These are phyloP conservation scores for Penicillium cosmopolitanum DNA, from an alignment of 495 filamentous ascomycete species.

Conservation along the genomic window DNA sequence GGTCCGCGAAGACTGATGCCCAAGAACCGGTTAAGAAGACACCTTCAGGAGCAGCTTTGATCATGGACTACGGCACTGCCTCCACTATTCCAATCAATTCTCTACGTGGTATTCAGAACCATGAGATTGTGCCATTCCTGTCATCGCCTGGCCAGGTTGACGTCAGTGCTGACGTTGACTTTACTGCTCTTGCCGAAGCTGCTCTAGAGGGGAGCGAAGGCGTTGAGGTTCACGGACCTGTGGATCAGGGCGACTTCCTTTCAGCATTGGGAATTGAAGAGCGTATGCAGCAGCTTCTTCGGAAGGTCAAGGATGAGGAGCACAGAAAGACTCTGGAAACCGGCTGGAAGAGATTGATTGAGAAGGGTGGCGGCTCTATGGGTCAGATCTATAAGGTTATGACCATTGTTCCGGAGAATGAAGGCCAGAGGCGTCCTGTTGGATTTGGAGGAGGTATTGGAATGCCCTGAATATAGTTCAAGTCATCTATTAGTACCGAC, in stretches of 20 bases:
- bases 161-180: slow-evolving; percentile 90
- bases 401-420: slow-evolving; percentile 83
- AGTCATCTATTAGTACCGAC: neutral
- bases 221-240: slow-evolving; percentile 91
- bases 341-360: slow-evolving; percentile 78
- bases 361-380: slow-evolving; percentile 80
- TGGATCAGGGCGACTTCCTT: slow-evolving; percentile 83
- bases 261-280: slow-evolving; percentile 77
- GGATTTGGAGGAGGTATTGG: slow-evolving; percentile 84
- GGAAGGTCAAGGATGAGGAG: slow-evolving; percentile 52
- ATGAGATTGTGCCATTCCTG: slow-evolving; percentile 76
- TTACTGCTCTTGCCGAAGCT: slow-evolving; percentile 78
- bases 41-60: slow-evolving; percentile 82
- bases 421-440: slow-evolving; percentile 73
- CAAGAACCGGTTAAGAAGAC: slow-evolving; percentile 47
- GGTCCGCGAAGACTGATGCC: slow-evolving; percentile 34
- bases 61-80: slow-evolving; percentile 90
- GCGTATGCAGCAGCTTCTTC: slow-evolving; percentile 69
- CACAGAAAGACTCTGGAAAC: slow-evolving; percentile 65
- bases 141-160: slow-evolving; percentile 78
- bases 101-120: slow-evolving; percentile 80
- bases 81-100: slow-evolving; percentile 81
- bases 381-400: slow-evolving; percentile 92
- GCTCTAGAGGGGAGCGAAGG: slow-evolving; percentile 72
- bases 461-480: slow-evolving; percentile 7